A percentile compares a stretch with the other conserved stretches of the same genome.
Conservation (phyloP, 257 asterid genomes). For the Fraxinus americana region DNA sequence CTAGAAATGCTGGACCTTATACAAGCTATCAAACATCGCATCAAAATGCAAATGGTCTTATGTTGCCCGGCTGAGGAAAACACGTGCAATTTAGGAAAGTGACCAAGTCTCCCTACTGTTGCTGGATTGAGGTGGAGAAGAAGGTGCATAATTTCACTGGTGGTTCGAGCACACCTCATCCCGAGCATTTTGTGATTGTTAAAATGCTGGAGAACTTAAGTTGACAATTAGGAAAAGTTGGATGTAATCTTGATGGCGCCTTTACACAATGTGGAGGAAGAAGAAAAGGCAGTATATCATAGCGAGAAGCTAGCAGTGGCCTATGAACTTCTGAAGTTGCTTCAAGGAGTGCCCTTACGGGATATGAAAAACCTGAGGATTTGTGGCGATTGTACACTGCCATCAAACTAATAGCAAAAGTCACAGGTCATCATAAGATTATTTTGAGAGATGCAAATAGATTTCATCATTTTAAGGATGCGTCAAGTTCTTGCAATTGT, state of each 20-base stretch:
- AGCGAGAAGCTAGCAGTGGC: slow-evolving; percentile 77
- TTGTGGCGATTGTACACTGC: slow-evolving; percentile 71
- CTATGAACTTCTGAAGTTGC: slow-evolving; percentile 62
- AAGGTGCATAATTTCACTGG: slow-evolving; percentile 68
- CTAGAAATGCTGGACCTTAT: slow-evolving; percentile 60
- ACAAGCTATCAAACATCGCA: slow-evolving; percentile 72
- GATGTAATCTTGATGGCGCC: slow-evolving; percentile 57
- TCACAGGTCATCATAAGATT: slow-evolving; percentile 50
- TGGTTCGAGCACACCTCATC: slow-evolving; percentile 53
- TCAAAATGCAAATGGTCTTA: slow-evolving; percentile 66
- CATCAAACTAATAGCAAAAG: slow-evolving; percentile 49
- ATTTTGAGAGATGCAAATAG: slow-evolving; percentile 67
- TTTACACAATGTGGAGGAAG: slow-evolving; percentile 69
- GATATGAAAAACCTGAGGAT: slow-evolving; percentile 72
- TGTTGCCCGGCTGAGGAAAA: slow-evolving; percentile 57
- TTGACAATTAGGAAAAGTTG: slow-evolving; percentile 55
- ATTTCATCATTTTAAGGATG: slow-evolving; percentile 69
- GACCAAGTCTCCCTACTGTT: slow-evolving; percentile 68
- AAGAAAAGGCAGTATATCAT: slow-evolving; percentile 58
- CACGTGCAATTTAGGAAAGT: slow-evolving; percentile 53
- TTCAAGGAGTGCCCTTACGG: slow-evolving; percentile 55
- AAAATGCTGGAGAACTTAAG: slow-evolving; percentile 56
- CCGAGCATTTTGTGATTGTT: slow-evolving; percentile 44
- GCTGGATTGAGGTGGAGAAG: slow-evolving; percentile 81
- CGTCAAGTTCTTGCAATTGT: slow-evolving; percentile 53